Base-by-base conservation (phyloP, 2,329 filamentous ascomycete species). In the Teratosphaeria epicoccoides region DNA sequence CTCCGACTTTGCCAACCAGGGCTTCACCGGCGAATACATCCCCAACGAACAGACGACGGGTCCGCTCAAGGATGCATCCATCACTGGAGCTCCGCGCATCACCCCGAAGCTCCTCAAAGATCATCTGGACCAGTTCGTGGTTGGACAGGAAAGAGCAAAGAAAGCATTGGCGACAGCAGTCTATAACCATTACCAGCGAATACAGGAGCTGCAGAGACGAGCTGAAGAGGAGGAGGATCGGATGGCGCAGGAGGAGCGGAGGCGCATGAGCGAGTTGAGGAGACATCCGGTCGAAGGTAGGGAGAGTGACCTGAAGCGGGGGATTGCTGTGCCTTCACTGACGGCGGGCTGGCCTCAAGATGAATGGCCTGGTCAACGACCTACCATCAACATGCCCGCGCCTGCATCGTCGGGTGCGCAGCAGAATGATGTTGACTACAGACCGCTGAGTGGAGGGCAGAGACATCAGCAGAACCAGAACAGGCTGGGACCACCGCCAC, bases 181-280 rank as follows among this genome's bases (percentile, higher is more conserved):
- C 24, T 96, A 95, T 73, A 96, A 97, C 65, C 93, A 98, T 67
- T 96, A 97, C 66, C 88, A 96, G 69, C 82, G 87, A 46, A 80
- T 95, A 54, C 83, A 90, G 61, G 83, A 86, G 68, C 64, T 85
- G 23, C 79, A 88, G 62, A 77, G 88, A 47, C 81, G 84, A 53
- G 81, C 93, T 58, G 82, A 90, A 50, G 89, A 95, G 62, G 81
- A 87, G 43, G 84, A 88, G 56, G 87, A 85, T 70, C 65, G 82
- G 47, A 74, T 84, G 62, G 81, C 86, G 43, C 86, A 89, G 66
- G 79, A 82, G 54, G 81, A 84, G 63, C 76, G 85, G 52, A 77
- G 82, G 55, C 85, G 91, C 55, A 78, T 85, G 61, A 74, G 79
- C 28, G 58, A 58, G 49, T 79, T 83, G 54, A 73, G 76, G 49